Percentiles rank a stretch among this genome's conserved stretches.
Conservation (phyloP, 2,329 filamentous ascomycete genomes). For the Lanzia echinophila region DNA sequence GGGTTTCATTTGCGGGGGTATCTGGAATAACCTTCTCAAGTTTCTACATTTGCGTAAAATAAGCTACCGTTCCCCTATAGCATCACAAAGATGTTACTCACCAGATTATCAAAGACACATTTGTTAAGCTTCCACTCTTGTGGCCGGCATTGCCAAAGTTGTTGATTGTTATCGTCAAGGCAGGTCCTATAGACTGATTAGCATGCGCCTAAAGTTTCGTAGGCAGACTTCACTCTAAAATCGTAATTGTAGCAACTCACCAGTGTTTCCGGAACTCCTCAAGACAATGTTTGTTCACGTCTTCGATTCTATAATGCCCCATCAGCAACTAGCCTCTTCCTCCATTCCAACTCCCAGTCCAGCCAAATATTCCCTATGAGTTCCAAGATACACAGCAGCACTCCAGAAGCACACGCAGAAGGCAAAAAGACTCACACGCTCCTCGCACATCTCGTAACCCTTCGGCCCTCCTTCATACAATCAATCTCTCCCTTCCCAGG, state of each 20-base stretch:
- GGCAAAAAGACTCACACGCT: constrained; percentile 68
- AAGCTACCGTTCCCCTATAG: not conserved
- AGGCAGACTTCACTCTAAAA: not conserved
- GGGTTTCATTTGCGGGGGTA: constrained; percentile 60
- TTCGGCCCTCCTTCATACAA: constrained; percentile 92
- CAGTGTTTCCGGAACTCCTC: constrained; percentile 89
- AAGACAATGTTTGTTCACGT: constrained; percentile 93
- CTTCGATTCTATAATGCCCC: constrained; percentile 61
- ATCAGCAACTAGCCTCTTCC: constrained; percentile 8
- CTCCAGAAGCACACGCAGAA: not conserved
- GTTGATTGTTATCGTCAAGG: constrained; percentile 95
- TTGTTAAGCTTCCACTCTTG: constrained; percentile 86
- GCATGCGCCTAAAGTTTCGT: not conserved
- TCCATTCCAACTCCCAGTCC: not conserved
- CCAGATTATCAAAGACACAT: constrained; percentile 93
- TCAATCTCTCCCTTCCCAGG: constrained; percentile 86
- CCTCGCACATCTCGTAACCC: constrained; percentile 91
- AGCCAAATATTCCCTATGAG: not conserved
- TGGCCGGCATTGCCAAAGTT: constrained; percentile 90
- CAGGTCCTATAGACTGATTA: constrained; percentile 53
- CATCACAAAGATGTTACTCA: constrained; percentile 41
- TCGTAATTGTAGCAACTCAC: not conserved
- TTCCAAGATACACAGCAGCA: not conserved
- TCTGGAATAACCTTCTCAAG: constrained; percentile 76
- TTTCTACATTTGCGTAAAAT: constrained; percentile 45